Percentiles rank a stretch among this genome's conserved stretches.
Conservation (phyloP, 768 basidiomycete genomes). For the Psilocybe tampanensis region DNA sequence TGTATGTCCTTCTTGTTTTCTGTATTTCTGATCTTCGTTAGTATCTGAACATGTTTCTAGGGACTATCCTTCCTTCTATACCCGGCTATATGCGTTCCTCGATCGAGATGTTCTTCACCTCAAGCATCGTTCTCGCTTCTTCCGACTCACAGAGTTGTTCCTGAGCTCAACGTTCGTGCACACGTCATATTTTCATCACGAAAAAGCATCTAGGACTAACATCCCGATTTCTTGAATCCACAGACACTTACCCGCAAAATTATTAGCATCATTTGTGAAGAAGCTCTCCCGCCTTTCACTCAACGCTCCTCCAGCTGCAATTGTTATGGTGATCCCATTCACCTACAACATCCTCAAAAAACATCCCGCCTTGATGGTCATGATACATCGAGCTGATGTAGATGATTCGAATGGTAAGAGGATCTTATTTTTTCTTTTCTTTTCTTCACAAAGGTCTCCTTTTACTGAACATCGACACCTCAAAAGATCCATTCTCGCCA, state of each 20-base stretch:
- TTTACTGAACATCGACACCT: not conserved
- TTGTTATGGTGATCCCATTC: conserved; percentile 90
- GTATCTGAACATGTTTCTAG: conserved; percentile 40
- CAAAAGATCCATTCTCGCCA: conserved; percentile 65
- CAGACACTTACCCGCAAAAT: conserved; percentile 82
- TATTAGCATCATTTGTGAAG: conserved; percentile 96
- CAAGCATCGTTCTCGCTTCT: conserved; percentile 93
- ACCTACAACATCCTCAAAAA: conserved; percentile 92
- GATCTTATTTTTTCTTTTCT: not conserved
- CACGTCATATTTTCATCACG: not conserved
- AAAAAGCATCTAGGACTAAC: not conserved
- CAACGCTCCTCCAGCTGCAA: conserved; percentile 84
- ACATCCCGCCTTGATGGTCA: conserved; percentile 89
- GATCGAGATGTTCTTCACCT: conserved; percentile 88
- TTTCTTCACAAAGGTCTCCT: not conserved
- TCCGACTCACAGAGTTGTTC: conserved; percentile 90
- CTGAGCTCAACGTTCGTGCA: conserved; percentile 83
- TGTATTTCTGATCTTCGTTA: not conserved
- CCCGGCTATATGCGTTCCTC: conserved; percentile 86
- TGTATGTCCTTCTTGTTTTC: conserved; percentile 45
- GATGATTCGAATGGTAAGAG: conserved; percentile 37
- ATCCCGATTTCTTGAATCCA: not conserved
- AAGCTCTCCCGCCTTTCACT: conserved; percentile 85
- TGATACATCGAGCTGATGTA: conserved; percentile 76
- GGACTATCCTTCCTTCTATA: conserved; percentile 96